Base-by-base conservation (phyloP, 441 rosid genomes). In the Croton laevigatus region DNA sequence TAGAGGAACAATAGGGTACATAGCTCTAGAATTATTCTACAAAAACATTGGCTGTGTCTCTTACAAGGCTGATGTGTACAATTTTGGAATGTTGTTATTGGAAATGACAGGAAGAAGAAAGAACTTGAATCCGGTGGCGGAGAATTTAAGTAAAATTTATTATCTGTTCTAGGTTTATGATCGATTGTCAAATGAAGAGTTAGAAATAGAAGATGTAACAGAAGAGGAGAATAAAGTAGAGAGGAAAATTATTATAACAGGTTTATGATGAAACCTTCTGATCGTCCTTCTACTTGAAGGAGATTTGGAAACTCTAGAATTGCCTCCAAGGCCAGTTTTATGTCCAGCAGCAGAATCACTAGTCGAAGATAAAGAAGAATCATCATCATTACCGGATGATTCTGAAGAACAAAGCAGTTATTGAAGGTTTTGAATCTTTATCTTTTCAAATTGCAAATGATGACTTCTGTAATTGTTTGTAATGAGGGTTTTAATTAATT, bases 251-350 rank as follows among this genome's bases (percentile, higher is more conserved):
- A 19, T 62, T 0, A 4, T 42, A 40, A 36, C 42, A 10, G 36
- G 51, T 19, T 19, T 62, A 11, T 62, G 66, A 51, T 62, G 51
- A 62, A 62, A 17, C 66, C 66, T 42, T 9, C 10, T 62, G 52
- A 62, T 42, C 51, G 66, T 19, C 66, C 66, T 12, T 62, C 66
- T 62, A 51, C 66, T 62, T 62, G 66, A 62, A 62, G 5, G 52
- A 9, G 66, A 62, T 1, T 19, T 20, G 10, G 34, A 42, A 62
- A 40, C 36, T 6, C 4, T 62, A 62, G 49, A 62, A 62, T 40
- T 62, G 66, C 66, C 66, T 40, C 66, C 66, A 19, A 62, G 42
- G 49, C 66, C 66, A n/a, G n/a, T n/a, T n/a, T n/a, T n/a, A n/a
- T n/a, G n/a, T n/a, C n/a, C n/a, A n/a, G n/a, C n/a, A n/a, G n/a